phyloP scores from a whole-genome alignment of 2,329 filamentous ascomycete species.

The Alternaria tenuissima region DNA sequence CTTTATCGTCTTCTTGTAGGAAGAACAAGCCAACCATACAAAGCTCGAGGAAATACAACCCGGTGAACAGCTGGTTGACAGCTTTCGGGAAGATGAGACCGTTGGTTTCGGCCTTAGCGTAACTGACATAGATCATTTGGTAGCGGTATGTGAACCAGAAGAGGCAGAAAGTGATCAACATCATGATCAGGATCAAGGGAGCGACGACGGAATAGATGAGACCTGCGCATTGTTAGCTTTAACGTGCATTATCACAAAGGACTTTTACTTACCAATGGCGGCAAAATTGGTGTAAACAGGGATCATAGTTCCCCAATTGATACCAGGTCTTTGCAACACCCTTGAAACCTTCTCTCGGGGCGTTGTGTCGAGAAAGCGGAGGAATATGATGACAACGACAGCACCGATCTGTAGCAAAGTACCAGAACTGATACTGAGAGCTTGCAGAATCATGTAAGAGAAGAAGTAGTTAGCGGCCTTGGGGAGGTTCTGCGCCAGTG shows the following conservation, averaged over 20 bases:
- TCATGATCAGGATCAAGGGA: conserved; percentile 90
- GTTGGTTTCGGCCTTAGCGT: conserved; percentile 89
- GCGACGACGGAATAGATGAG: conserved; percentile 89
- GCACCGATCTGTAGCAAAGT: conserved; percentile 85
- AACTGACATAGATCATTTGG: conserved; percentile 92
- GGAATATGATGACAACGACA: conserved; percentile 79
- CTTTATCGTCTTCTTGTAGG: conserved; percentile 68
- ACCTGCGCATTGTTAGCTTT: conserved; percentile 48
- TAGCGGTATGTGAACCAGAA: conserved; percentile 98
- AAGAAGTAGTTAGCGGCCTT: conserved; percentile 96
- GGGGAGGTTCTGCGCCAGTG: conserved; percentile 81
- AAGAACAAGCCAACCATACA: conserved; percentile 91
- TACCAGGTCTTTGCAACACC: conserved; percentile 77
- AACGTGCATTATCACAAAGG: background rate
- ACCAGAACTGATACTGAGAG: conserved; percentile 87
- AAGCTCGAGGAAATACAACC: conserved; percentile 93
- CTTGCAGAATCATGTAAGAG: conserved; percentile 96
- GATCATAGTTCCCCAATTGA: conserved; percentile 94
- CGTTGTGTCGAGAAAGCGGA: conserved; percentile 84
- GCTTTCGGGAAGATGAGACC: conserved; percentile 90
- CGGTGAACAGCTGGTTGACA: conserved; percentile 94
- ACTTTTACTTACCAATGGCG: conserved; percentile 73
- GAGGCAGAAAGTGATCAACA: conserved; percentile 87
- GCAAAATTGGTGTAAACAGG: conserved; percentile 97
- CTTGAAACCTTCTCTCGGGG: conserved; percentile 82